Evolutionary conservation across 768 basidiomycete species (phyloP).

Genomic region (Mycena maculata): DNA sequence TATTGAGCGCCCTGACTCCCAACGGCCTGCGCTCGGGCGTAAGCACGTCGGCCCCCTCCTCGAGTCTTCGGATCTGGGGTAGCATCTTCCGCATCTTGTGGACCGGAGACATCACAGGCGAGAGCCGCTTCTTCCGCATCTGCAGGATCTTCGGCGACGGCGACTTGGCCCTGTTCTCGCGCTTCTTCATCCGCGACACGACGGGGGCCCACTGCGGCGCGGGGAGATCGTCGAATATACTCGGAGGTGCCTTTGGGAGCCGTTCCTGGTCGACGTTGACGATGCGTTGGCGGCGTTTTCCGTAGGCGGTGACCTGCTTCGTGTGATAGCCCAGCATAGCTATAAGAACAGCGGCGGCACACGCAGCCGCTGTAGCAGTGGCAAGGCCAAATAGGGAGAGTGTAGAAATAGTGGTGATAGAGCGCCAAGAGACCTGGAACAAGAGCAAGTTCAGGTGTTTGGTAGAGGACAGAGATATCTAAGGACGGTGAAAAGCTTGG

Average conservation of each 20-base stretch:
- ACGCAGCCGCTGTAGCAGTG: constrained; percentile 34
- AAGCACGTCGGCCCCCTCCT: constrained; percentile 33
- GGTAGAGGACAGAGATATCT: no score
- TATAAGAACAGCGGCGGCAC: constrained; percentile 28
- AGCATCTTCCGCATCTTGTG: constrained; percentile 47
- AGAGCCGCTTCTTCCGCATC: constrained; percentile 53
- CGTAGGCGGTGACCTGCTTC: constrained; percentile 74
- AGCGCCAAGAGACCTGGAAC: not conserved
- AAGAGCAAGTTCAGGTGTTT: no score
- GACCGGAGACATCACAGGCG: constrained; percentile 49
- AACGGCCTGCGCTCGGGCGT: constrained; percentile 40
- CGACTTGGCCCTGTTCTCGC: constrained; percentile 52
- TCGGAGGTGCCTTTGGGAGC: constrained; percentile 43
- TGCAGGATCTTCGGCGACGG: constrained; percentile 54
- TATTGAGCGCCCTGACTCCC: constrained; percentile 26
- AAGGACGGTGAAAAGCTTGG: no score
- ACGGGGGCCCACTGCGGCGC: constrained; percentile 50
- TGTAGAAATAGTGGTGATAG: constrained; percentile 23
- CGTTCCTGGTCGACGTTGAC: constrained; percentile 57
- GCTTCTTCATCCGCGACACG: constrained; percentile 60
- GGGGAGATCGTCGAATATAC: constrained; percentile 59
- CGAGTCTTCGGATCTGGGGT: constrained; percentile 45
- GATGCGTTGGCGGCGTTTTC: constrained; percentile 71
- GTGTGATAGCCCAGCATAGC: constrained; percentile 71
- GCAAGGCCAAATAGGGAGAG: constrained; percentile 23